Conservation (phyloP, 768 basidiomycete species). For the Tulasnella sp. region DNA sequence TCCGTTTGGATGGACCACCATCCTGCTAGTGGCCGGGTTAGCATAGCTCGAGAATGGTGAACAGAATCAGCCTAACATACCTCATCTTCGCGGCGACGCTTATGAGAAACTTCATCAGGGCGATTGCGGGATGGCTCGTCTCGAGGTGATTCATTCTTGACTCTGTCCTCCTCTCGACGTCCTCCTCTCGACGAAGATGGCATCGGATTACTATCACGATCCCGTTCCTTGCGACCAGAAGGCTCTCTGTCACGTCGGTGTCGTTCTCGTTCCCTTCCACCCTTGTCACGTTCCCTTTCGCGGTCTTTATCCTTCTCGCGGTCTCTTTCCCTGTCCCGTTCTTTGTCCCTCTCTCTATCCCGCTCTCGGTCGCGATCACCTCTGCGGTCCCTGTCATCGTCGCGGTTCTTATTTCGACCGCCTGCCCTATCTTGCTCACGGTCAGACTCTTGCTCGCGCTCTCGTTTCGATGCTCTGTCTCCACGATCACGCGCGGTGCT, state of each 20-base stretch:
- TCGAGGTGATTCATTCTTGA: background rate
- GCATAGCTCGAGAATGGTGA: background rate
- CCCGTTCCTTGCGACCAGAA: slow-evolving; percentile 20
- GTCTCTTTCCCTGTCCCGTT: slow-evolving; percentile 27
- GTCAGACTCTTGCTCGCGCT: slow-evolving; percentile 30
- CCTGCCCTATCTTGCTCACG: slow-evolving; percentile 25
- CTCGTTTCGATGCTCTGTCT: slow-evolving; percentile 33
- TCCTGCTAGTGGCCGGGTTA: slow-evolving; percentile 18
- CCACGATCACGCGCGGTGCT: slow-evolving; percentile 30
- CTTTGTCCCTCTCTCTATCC: slow-evolving; percentile 28
- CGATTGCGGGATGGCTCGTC: background rate
- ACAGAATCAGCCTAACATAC: slow-evolving; percentile 16
- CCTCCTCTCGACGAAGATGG: background rate
- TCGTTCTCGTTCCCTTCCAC: slow-evolving; percentile 24
- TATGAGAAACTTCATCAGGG: slow-evolving; percentile 33
- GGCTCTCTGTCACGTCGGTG: slow-evolving; percentile 27
- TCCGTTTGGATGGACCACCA: slow-evolving; percentile 25
- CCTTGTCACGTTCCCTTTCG: slow-evolving; percentile 23
- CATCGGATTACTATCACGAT: slow-evolving; percentile 19
- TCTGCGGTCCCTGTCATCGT: slow-evolving; percentile 28
- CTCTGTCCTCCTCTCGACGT: slow-evolving; percentile 27
- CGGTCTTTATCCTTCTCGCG: slow-evolving; percentile 1
- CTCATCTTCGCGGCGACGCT: slow-evolving; percentile 36
- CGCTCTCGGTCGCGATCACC: slow-evolving; percentile 33
- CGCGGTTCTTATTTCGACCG: slow-evolving; percentile 21